Evolutionary conservation across 202 grass and related monocot genomes (phyloP).

Genomic region (Musa balbisiana): DNA sequence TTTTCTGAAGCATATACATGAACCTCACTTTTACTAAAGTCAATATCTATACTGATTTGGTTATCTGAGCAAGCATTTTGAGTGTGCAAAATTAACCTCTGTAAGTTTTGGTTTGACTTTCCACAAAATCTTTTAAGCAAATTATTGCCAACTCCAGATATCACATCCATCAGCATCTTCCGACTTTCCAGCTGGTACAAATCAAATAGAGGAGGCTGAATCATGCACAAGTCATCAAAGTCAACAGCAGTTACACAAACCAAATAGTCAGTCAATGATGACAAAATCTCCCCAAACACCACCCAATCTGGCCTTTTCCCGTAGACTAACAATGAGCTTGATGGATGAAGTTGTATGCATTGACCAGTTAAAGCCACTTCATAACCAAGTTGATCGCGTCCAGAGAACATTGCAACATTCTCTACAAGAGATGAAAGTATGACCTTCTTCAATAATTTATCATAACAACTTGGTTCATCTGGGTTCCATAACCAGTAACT

Average conservation of each 20-base stretch:
- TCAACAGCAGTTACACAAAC: constrained; percentile 89
- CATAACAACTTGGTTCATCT: constrained; percentile 40
- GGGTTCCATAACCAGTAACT: constrained; percentile 88
- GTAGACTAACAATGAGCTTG: constrained; percentile 62
- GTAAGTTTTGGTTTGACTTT: constrained; percentile 59
- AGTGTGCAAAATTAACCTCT: constrained; percentile 48
- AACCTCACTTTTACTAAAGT: constrained; percentile 51
- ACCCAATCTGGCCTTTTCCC: constrained; percentile 73
- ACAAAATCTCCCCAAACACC: constrained; percentile 86
- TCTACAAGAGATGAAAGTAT: constrained; percentile 64
- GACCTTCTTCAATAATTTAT: constrained; percentile 60
- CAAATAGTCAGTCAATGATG: constrained; percentile 70
- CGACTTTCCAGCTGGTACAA: constrained; percentile 48
- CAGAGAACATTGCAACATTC: constrained; percentile 88
- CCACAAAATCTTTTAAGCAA: constrained; percentile 66
- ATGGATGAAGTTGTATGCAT: constrained; percentile 79
- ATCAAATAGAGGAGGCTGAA: constrained; percentile 40
- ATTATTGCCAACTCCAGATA: constrained; percentile 48
- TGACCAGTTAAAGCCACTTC: constrained; percentile 69
- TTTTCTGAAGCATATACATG: constrained; percentile 58
- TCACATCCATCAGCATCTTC: constrained; percentile 66
- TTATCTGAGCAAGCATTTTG: constrained; percentile 58
- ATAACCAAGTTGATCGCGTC: constrained; percentile 73
- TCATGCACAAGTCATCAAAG: constrained; percentile 39
- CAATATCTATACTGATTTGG: constrained; percentile 51